Percentiles rank a stretch among this genome's conserved stretches.
Evolutionary conservation across 192 early-diverging fungal genomes (phyloP).

Genomic region (Coemansia sp.): DNA sequence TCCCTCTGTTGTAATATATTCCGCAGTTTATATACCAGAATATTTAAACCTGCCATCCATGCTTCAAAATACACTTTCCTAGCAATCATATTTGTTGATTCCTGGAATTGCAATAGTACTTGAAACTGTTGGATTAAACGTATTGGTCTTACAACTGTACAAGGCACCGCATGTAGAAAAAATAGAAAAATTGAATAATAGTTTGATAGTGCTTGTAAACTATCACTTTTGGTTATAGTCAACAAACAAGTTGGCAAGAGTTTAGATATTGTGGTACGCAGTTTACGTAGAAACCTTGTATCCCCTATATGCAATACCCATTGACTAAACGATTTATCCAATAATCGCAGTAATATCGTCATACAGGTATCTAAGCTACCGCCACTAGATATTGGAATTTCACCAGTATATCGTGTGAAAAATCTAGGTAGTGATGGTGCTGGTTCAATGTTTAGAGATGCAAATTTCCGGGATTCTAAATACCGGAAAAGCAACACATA

Average conservation of each 20-base stretch:
- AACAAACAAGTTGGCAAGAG: conserved; percentile 48
- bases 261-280: too few species aligned
- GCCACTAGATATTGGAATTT: too few species aligned
- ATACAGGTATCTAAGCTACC: conserved; percentile 27
- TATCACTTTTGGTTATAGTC: conserved; percentile 46
- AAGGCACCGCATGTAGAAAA: conserved; percentile 48
- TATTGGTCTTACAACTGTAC: conserved; percentile 29
- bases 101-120: conserved; percentile 39
- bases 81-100: conserved; percentile 29
- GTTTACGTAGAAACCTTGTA: too few species aligned
- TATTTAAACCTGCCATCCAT: conserved; percentile 37
- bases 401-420: conserved; percentile 39
- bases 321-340: conserved; percentile 18
- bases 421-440: conserved; percentile 45
- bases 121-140: conserved; percentile 44
- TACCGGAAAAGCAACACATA: conserved; percentile 33
- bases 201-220: conserved; percentile 45
- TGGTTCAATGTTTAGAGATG: conserved; percentile 45
- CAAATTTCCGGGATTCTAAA: conserved; percentile 27
- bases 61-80: conserved; percentile 52
- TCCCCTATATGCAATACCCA: conserved; percentile 17
- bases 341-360: conserved; percentile 34
- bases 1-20: conserved; percentile 8
- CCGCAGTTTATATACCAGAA: conserved; percentile 17
- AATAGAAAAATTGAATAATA: conserved; percentile 50